phyloP scores from a whole-genome alignment of 768 basidiomycete genomes.

The Lactarius evosmus region DNA sequence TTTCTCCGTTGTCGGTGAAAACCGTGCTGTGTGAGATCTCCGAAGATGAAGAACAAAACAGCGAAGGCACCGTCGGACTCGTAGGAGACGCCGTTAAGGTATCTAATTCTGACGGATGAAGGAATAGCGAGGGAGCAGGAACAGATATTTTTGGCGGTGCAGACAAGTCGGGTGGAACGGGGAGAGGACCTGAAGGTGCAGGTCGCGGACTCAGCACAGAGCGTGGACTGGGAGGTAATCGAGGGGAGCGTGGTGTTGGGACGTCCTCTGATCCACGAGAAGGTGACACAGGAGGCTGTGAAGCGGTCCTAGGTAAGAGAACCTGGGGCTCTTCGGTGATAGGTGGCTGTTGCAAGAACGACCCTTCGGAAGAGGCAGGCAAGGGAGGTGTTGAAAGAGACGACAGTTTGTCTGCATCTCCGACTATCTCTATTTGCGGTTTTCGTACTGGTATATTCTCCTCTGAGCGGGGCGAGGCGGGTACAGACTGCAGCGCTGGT shows the following conservation, averaged over 20 bases:
- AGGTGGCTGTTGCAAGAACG: background rate
- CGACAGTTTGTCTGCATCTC: background rate
- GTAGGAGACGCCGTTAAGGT: slow-evolving; percentile 3
- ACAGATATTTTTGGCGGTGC: background rate
- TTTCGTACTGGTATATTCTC: background rate
- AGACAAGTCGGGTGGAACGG: background rate
- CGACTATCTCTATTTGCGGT: background rate
- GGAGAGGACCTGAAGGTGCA: background rate
- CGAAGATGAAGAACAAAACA: slow-evolving; percentile 19
- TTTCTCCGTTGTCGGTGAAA: slow-evolving; percentile 8
- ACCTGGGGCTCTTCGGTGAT: background rate
- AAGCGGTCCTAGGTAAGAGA: background rate
- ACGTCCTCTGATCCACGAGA: background rate
- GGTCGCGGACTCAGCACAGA: background rate
- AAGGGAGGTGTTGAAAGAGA: background rate
- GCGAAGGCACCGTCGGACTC: slow-evolving; percentile 20
- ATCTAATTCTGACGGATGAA: background rate
- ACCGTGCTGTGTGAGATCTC: slow-evolving; percentile 12
- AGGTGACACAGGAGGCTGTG: background rate
- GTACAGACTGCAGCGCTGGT: background rate
- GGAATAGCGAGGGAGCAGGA: background rate
- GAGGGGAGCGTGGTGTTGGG: background rate
- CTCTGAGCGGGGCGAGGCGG: background rate
- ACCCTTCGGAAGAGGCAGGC: background rate
- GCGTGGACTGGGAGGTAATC: background rate